Base-by-base conservation (phyloP, 1,139 yeast genomes). In the Kodamaea sp. region DNA sequence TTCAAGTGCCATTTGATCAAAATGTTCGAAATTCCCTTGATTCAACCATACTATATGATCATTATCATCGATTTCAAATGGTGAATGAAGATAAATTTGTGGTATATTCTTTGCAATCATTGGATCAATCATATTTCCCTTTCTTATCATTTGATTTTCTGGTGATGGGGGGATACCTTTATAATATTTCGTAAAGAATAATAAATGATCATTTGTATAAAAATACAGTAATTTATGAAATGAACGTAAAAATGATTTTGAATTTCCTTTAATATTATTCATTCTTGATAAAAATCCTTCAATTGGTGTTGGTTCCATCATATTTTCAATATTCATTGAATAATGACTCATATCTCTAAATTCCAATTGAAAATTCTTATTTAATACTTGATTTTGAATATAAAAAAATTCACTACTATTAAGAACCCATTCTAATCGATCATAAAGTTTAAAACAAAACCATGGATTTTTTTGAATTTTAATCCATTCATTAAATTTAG, bases 271-370 rank as follows among this genome's bases (percentile, higher is more conserved):
- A 48, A 75, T 69, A 34, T 78, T 70, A 0, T 84, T 70, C 31
- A 84, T 57, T 36, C 84, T 70, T 2, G 78, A 67, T 9, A 88
- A 58, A 55, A 84, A 87, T 0, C 97, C 96, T 60, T 87, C 95
- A 7, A 86, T 58, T 0, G 94, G 81, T 0, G 60, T 45, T 0
- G 95, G 95, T 50, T 84, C 92, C 1, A 59, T 11, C 2, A 24
- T 31, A 3, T 32, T 34, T 5, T 51, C 57, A 1, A 49, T 34
- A 2, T 30, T 29, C 37, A 39, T 35, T 12, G 39, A 29, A 26
- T 41, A 39, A 23, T 39, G 43, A 9, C 41, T 42, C 42, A 45
- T 11, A 31, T 73, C 70, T 35, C 94, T 65, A 8, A 84, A 52
- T 49, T 86, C 89, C 20, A 85, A 58, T 39, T 69, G 76, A 27